These are phyloP conservation scores for Thinopyrum elongatum DNA, from an alignment of 176 grass and related monocot genomes.

Conservation along the genomic window DNA sequence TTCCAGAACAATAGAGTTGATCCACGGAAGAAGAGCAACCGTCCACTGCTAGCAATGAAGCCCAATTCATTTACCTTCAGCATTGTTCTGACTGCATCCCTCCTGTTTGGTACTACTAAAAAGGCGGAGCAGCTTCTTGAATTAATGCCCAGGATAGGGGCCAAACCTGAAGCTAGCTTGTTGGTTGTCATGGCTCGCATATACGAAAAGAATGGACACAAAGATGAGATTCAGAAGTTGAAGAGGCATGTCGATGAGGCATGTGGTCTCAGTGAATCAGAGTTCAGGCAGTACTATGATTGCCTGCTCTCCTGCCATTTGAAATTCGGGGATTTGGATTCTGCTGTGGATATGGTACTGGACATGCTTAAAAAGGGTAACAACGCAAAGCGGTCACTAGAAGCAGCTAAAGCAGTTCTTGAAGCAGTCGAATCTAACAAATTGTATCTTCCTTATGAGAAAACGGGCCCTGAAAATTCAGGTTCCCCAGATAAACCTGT, in stretches of 20 bases:
- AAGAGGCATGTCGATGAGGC: conserved; percentile 75
- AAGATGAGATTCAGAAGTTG: conserved; percentile 72
- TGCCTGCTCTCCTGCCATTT: conserved; percentile 75
- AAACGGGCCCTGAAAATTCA: conserved; percentile 22
- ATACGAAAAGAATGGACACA: conserved; percentile 88
- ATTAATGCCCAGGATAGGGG: conserved; percentile 64
- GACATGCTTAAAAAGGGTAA: conserved; percentile 79
- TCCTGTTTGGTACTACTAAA: conserved; percentile 67
- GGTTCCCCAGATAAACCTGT: conserved; percentile 30
- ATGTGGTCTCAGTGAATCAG: conserved; percentile 56
- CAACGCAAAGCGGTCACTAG: conserved; percentile 59
- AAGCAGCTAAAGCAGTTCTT: conserved; percentile 61
- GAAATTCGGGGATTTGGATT: conserved; percentile 77
- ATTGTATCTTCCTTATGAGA: conserved; percentile 40
- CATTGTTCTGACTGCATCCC: conserved; percentile 68
- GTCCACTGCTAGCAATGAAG: conserved; percentile 62
- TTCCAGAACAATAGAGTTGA: conserved; percentile 81
- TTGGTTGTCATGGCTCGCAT: conserved; percentile 73
- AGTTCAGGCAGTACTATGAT: conserved; percentile 78
- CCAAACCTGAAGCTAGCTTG: conserved; percentile 61
- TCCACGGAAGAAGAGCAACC: conserved; percentile 71
- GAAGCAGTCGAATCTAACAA: conserved; percentile 56
- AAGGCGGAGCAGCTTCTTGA: conserved; percentile 85
- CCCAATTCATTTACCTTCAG: conserved; percentile 67
- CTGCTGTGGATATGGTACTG: conserved; percentile 71